Conservation (phyloP, 1,284 basidiomycete genomes). For the Laetiporus sulphureus region DNA sequence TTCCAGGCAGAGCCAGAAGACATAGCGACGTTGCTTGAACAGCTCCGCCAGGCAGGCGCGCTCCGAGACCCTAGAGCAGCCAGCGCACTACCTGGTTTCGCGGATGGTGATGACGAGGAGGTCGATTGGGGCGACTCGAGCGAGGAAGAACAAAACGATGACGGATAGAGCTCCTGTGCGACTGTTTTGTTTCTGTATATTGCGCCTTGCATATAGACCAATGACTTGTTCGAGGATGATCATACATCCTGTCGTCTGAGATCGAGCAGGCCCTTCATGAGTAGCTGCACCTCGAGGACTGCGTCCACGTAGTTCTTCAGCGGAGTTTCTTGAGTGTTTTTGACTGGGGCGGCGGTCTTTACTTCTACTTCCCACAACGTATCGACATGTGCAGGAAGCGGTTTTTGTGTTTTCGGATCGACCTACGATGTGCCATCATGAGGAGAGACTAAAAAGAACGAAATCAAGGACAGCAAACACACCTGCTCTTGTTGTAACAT, state of each 20-base stretch:
- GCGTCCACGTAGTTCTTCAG: constrained; percentile 58
- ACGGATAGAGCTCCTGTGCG: no score
- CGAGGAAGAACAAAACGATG: constrained; percentile 32
- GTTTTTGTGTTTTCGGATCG: constrained; percentile 62
- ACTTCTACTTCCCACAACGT: constrained; percentile 82
- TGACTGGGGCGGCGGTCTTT: constrained; percentile 67
- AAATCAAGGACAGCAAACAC: constrained; percentile 9
- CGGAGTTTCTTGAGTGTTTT: constrained; percentile 64
- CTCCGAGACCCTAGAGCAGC: constrained; percentile 22
- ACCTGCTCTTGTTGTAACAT: constrained; percentile 82
- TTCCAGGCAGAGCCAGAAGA: constrained; percentile 36
- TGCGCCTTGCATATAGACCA: no score
- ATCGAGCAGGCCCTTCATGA: constrained; percentile 76
- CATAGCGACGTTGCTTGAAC: constrained; percentile 41
- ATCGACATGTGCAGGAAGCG: constrained; percentile 64
- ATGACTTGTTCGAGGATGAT: constrained; percentile 5
- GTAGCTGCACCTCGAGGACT: constrained; percentile 67
- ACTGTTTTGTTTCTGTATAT: no score
- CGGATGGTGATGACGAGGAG: constrained; percentile 40
- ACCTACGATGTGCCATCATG: no score
- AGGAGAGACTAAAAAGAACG: no score
- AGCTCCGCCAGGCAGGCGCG: constrained; percentile 39
- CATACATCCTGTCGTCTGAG: constrained; percentile 58
- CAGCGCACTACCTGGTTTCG: constrained; percentile 16
- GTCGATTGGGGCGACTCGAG: constrained; percentile 60